These are phyloP conservation scores for Tolypocladium cylindrosporum DNA, from an alignment of 2,329 filamentous ascomycete genomes.

Conservation along the genomic window DNA sequence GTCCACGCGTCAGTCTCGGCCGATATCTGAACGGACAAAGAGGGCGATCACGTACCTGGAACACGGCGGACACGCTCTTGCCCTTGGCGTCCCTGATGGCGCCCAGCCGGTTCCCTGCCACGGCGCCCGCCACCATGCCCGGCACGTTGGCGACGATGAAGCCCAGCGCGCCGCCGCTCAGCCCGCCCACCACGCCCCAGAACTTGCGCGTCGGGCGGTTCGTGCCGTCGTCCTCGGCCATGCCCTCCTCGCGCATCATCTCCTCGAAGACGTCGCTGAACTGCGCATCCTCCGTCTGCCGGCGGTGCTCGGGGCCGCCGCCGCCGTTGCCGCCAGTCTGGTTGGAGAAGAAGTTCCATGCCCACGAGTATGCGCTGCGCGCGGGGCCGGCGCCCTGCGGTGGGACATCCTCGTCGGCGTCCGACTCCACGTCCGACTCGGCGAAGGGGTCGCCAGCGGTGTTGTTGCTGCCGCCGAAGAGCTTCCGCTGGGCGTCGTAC, in stretches of 20 bases:
- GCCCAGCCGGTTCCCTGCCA: conserved; percentile 86
- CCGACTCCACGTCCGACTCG: conserved; percentile 27
- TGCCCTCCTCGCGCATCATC: conserved; percentile 77
- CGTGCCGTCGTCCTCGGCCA: conserved; percentile 60
- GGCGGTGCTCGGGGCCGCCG: conserved; percentile 13
- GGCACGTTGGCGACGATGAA: conserved; percentile 94
- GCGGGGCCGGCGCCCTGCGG: conserved; percentile 26
- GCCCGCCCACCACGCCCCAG: conserved; percentile 76
- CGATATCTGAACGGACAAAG: neutral
- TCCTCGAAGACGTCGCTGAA: conserved; percentile 85
- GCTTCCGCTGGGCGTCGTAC: conserved; percentile 60
- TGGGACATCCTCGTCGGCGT: conserved; percentile 30
- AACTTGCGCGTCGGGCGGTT: conserved; percentile 59
- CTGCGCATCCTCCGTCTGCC: conserved; percentile 62
- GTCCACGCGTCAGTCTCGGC: conserved; percentile 5
- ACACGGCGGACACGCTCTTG: conserved; percentile 92
- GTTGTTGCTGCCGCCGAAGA: conserved; percentile 14
- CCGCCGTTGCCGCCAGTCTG: conserved; percentile 5
- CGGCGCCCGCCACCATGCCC: conserved; percentile 78
- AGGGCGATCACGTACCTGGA: conserved; percentile 39
- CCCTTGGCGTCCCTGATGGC: conserved; percentile 81
- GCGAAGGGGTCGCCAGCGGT: conserved; percentile 31
- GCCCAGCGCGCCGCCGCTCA: conserved; percentile 81
- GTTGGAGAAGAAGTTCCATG: conserved; percentile 50
- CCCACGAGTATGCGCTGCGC: conserved; percentile 63